phyloP scores from a whole-genome alignment of 129 eudicot genomes.

The Lactuca sativa region DNA sequence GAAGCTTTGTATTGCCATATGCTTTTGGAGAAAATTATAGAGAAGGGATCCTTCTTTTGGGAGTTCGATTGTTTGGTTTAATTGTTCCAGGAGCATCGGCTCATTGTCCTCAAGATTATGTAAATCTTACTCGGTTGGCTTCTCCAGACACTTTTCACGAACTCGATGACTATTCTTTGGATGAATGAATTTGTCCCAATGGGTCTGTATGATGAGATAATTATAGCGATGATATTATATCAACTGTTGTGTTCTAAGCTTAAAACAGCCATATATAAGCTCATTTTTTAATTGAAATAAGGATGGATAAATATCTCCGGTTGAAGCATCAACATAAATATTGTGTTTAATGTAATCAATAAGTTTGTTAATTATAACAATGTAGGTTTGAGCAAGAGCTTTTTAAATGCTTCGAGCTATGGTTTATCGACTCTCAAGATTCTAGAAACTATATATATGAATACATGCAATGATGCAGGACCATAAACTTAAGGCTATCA shows the following conservation, averaged over 20 bases:
- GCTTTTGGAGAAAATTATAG: conserved; percentile 32
- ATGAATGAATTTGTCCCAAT: not conserved
- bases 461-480: too few relatives aligned
- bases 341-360: not conserved
- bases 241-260: not conserved
- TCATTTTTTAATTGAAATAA: too few relatives aligned
- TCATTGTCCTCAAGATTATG: conserved; percentile 51
- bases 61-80: conserved; percentile 31
- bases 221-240: not conserved
- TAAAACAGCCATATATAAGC: not conserved
- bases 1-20: conserved; percentile 33
- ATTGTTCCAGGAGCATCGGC: conserved; percentile 31
- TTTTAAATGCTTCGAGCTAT: not conserved
- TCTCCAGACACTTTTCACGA: conserved; percentile 1
- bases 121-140: conserved; percentile 44
- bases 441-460: not conserved
- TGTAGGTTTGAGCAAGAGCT: not conserved
- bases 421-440: not conserved
- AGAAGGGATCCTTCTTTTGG: conserved; percentile 33
- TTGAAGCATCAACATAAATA: not conserved
- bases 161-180: not conserved
- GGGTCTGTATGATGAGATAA: not conserved
- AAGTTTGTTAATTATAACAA: not conserved
- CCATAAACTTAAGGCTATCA: too few relatives aligned
- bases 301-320: not conserved